Conservation (phyloP, 2,329 filamentous ascomycete genomes). For the Cryphonectria carpinicola region DNA sequence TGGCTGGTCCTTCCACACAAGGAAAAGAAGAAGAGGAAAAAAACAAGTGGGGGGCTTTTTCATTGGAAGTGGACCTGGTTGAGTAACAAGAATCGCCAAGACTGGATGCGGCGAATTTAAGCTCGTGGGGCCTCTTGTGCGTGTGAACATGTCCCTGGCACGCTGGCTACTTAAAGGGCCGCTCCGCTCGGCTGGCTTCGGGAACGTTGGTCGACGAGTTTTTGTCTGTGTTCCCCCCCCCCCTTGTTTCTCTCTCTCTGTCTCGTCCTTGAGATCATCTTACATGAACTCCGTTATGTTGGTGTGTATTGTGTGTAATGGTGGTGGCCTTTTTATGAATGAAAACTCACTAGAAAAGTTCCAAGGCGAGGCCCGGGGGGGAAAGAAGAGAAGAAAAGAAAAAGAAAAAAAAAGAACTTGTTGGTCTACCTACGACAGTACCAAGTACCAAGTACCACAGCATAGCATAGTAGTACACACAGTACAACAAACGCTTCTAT, state of each 20-base stretch:
- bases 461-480: too few species aligned
- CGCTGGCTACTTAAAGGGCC: neutral
- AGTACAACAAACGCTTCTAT: too few species aligned
- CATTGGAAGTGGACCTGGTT: constrained; percentile 19
- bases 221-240: too few species aligned
- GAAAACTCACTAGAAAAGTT: neutral
- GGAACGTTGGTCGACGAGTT: neutral
- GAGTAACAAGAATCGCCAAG: constrained; percentile 20
- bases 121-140: constrained; percentile 17
- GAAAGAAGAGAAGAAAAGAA: too few species aligned
- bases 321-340: too few species aligned
- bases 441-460: too few species aligned
- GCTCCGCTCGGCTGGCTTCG: constrained; percentile 2
- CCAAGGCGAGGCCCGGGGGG: too few species aligned
- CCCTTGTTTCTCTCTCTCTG: too few species aligned
- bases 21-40: neutral
- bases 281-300: neutral
- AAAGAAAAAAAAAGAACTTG: too few species aligned
- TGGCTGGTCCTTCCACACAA: neutral
- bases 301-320: neutral
- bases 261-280: neutral
- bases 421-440: too few species aligned
- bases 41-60: constrained; percentile 11
- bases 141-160: neutral
- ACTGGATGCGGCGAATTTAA: constrained; percentile 24